Conservation (phyloP, 257 asterid species). For the Asclepias syriaca region DNA sequence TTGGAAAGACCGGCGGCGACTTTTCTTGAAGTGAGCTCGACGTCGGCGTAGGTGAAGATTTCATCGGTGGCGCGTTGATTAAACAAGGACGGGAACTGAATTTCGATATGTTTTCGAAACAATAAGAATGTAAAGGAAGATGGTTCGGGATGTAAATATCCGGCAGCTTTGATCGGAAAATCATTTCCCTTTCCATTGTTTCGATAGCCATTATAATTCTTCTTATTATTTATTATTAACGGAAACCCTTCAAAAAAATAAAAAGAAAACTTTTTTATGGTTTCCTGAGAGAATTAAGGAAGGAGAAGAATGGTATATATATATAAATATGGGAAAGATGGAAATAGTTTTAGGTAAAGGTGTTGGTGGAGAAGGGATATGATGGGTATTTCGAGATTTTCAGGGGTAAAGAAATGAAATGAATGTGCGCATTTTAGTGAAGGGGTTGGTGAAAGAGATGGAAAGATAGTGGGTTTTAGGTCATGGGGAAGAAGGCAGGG, state of each 20-base stretch:
- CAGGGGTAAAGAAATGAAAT: conserved; percentile 29
- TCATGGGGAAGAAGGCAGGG: conserved; percentile 15
- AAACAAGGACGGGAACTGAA: conserved; percentile 47
- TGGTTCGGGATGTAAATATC: conserved; percentile 72
- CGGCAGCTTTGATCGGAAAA: conserved; percentile 76
- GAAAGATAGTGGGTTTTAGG: conserved; percentile 25
- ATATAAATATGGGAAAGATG: background rate
- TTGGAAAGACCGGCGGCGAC: conserved; percentile 58
- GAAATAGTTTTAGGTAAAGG: conserved; percentile 16
- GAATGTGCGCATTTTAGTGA: conserved; percentile 11
- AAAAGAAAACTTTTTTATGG: background rate
- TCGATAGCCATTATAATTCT: conserved; percentile 33
- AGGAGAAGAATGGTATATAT: conserved; percentile 28
- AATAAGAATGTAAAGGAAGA: conserved; percentile 66
- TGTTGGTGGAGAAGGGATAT: conserved; percentile 29
- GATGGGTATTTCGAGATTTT: conserved; percentile 40
- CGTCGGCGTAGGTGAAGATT: conserved; percentile 51
- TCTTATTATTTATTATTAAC: no score
- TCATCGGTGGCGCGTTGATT: conserved; percentile 55
- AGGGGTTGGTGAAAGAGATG: conserved; percentile 55
- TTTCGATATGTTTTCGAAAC: conserved; percentile 56
- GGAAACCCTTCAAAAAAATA: conserved; percentile 10
- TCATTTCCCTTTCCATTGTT: conserved; percentile 31
- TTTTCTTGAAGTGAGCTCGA: conserved; percentile 41
- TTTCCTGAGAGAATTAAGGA: conserved; percentile 25